Percentiles rank a stretch among this genome's conserved stretches.
Conservation (phyloP, 164 flowering plant species). For the Houttuynia cordata region DNA sequence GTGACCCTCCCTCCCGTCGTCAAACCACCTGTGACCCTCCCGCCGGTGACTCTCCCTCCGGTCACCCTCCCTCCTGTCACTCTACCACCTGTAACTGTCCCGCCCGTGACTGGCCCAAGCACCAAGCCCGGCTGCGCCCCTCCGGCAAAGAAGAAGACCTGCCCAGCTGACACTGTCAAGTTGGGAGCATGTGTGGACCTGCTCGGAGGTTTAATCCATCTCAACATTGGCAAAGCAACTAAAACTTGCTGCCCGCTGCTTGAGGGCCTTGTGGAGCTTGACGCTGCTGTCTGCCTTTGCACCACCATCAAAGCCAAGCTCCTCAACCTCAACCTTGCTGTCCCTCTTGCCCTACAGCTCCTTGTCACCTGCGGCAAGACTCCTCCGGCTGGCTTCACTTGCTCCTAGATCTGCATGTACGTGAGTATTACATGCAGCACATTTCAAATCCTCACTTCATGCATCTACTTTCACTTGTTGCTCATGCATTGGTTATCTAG, state of each 20-base stretch:
- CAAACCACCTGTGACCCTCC: constrained; percentile 2
- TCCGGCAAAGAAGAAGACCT: constrained; percentile 14
- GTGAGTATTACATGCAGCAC: not conserved
- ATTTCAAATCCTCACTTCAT: not conserved
- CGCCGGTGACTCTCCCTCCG: not conserved
- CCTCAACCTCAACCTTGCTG: constrained; percentile 31
- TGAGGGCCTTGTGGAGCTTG: constrained; percentile 42
- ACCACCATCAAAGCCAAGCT: constrained; percentile 53
- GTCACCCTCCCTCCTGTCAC: constrained; percentile 1
- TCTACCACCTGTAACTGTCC: constrained; percentile 3
- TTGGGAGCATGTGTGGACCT: constrained; percentile 59
- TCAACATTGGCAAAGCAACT: constrained; percentile 42
- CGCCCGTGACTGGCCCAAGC: not conserved
- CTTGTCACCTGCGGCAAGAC: constrained; percentile 54
- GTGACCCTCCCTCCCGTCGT: not conserved
- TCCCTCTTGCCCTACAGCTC: constrained; percentile 54
- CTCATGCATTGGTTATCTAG: not conserved
- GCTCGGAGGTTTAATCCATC: constrained; percentile 46
- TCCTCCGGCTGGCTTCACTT: constrained; percentile 48
- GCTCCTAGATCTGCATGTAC: constrained; percentile 17
- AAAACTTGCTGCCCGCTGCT: constrained; percentile 55
- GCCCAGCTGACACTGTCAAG: constrained; percentile 57
- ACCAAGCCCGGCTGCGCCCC: not conserved
- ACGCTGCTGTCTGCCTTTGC: constrained; percentile 67
- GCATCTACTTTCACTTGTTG: not conserved